These are phyloP conservation scores for Komagataella ulmi DNA, from an alignment of 805 yeast genomes.

Conservation along the genomic window DNA sequence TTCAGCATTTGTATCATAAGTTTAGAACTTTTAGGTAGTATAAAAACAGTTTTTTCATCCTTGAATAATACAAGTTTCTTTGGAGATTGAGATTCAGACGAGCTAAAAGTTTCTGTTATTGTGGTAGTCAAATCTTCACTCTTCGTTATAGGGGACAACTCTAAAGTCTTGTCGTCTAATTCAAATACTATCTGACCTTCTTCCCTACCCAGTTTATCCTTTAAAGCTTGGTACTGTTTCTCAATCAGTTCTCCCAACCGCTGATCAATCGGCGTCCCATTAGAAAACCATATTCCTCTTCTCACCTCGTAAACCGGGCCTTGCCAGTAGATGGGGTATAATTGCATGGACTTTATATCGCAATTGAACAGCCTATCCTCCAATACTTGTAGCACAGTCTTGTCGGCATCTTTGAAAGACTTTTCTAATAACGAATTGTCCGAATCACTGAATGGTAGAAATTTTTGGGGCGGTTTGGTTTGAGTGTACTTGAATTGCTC, in stretches of 20 bases:
- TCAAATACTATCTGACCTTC: conserved; percentile 10
- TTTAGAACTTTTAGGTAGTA: conserved; percentile 13
- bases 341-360: conserved; percentile 35
- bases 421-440: conserved; percentile 56
- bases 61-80: conserved; percentile 16
- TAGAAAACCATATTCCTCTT: conserved; percentile 82
- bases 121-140: conserved; percentile 10
- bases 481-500: conserved; percentile 39
- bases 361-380: conserved; percentile 76
- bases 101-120: not conserved
- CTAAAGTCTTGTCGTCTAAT: conserved; percentile 11
- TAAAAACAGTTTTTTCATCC: conserved; percentile 9
- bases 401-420: conserved; percentile 18
- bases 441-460: conserved; percentile 47
- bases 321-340: conserved; percentile 74
- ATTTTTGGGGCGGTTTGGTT: conserved; percentile 38
- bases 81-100: not conserved
- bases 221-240: conserved; percentile 26
- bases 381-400: conserved; percentile 41
- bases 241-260: conserved; percentile 47
- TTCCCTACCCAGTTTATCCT: conserved; percentile 7
- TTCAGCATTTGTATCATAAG: conserved; percentile 15
- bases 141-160: conserved; percentile 15
- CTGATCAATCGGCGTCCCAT: conserved; percentile 19
- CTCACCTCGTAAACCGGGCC: conserved; percentile 79